Base-by-base conservation (phyloP, 257 asterid genomes). In the Solanum paucissectum region DNA sequence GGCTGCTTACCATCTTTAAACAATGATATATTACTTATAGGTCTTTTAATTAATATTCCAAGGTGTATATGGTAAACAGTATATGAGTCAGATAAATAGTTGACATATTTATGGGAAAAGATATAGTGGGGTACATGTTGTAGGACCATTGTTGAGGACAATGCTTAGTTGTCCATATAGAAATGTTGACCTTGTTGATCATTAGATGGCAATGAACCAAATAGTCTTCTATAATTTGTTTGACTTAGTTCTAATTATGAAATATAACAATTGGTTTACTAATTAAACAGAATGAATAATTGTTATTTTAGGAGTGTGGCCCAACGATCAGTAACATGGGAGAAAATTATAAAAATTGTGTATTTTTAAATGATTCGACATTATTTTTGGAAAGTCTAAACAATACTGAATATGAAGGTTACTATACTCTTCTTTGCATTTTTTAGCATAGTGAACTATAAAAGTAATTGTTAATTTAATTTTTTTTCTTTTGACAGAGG, bases 401-500 rank as follows among this genome's bases (percentile, higher is more conserved):
- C 9, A 2, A 34, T 3, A 73, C 0, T 8, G 8, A 3, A 20
- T 74, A 74, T 1, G 8, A 36, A 2, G 18, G 0, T 21, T 74
- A 4, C 20, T 34, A 74, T 37, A 3, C 3, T 14, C 25, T 79
- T 42, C 9, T 44, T 25, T 14, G 16, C 23, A 7, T 40, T 23
- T 77, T 77, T 77, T 42, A 79, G n/a, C 64, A 79, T 27, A 7
- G 37, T 42, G 84, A 44, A 79, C 3, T 25, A 44, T 42, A 34
- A 34, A 79, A 79, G 13, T 46, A 75, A 38, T 21, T 37, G 68
- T 44, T 14, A 5, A 29, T 44, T 16, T 27, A n/a, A 16, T 44
- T 81, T 46, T 14, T 81, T 81, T 44, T 46, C 6, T 46, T 85
- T 81, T 21, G 74, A 52, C 96, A 96, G 99, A 91, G 91, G n/a